These are phyloP conservation scores for Mrakia hoshinonis DNA, from an alignment of 768 basidiomycete species.

Conservation along the genomic window DNA sequence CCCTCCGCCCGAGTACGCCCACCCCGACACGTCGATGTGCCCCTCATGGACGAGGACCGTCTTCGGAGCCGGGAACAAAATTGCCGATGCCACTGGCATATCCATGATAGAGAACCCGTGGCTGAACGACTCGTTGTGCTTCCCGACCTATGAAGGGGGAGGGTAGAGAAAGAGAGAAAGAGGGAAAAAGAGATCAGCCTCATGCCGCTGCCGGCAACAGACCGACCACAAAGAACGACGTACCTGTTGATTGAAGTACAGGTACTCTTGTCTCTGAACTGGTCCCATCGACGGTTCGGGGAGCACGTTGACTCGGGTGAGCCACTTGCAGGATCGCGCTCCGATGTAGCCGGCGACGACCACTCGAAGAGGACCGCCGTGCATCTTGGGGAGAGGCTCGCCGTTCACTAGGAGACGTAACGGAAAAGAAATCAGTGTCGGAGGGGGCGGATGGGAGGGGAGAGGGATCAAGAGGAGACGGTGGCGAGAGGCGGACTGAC, in stretches of 20 bases:
- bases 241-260: constrained; percentile 50
- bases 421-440: no score
- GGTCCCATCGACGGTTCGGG: constrained; percentile 48
- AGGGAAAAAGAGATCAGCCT: no score
- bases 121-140: constrained; percentile 50
- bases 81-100: constrained; percentile 55
- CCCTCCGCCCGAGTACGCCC: constrained; percentile 47
- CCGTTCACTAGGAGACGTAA: constrained; percentile 41
- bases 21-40: constrained; percentile 45
- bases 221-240: no score
- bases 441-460: no score
- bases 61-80: constrained; percentile 46
- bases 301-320: constrained; percentile 49
- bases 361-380: constrained; percentile 49
- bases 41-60: constrained; percentile 49
- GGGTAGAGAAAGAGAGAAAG: no score
- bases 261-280: constrained; percentile 50
- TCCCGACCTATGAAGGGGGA: no score
- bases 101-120: constrained; percentile 54
- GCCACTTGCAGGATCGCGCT: constrained; percentile 52
- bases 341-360: constrained; percentile 53
- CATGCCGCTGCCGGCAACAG: no score
- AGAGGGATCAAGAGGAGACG: no score
- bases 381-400: constrained; percentile 48
- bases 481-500: no score